Base-by-base conservation (phyloP, 495 filamentous ascomycete species). In the Neohortaea acidophila region DNA sequence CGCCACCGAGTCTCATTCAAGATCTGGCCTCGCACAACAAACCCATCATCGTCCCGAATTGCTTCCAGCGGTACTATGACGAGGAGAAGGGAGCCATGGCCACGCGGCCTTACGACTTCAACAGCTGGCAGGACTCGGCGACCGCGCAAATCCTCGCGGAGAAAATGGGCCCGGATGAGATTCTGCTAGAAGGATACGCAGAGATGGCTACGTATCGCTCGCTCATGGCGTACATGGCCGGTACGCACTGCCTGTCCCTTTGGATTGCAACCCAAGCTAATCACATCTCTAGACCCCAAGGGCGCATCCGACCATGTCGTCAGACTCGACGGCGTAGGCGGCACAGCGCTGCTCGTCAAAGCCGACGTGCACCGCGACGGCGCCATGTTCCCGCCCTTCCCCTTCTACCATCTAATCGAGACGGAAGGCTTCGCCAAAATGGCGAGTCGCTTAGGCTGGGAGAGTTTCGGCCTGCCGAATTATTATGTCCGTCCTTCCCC, bases 341-440 rank as follows among this genome's bases (percentile, higher is more conserved):
- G 89, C 4, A 93, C 89, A 1, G 82, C 87, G 5, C 66, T 97
- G 39, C 60, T 97, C 59, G 89, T 97, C 12, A 94, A 94, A 64
- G 89, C 91, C 0, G 91, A 96, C 39, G 89, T 97, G 6, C 89
- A 97, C 52, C 72, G 89, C 11, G 91, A 97, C 56, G 89, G 89
- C 3, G 89, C 91, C 39, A 97, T 97, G 89, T 97, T 97, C 58
- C 89, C 89, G 13, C 71, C 89, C 0, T 97, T 97, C 57, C 60
- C 87, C 2, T 97, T 97, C 55, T 97, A 91, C 53, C 81, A 96
- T 59, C 60, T 97, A 20, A 87, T 97, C 45, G 89, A 97, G 64
- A 96, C 91, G 4, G 89, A 97, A 55, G 89, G 89, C 0, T 97
- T 97, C 52, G 87, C 91, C 11, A 94, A 86, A 61, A 97, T 97